Percentiles rank a stretch among this genome's conserved stretches.
Evolutionary conservation across 78 protist genomes (phyloP).

Genomic region (Cavenderia fasciculata): DNA sequence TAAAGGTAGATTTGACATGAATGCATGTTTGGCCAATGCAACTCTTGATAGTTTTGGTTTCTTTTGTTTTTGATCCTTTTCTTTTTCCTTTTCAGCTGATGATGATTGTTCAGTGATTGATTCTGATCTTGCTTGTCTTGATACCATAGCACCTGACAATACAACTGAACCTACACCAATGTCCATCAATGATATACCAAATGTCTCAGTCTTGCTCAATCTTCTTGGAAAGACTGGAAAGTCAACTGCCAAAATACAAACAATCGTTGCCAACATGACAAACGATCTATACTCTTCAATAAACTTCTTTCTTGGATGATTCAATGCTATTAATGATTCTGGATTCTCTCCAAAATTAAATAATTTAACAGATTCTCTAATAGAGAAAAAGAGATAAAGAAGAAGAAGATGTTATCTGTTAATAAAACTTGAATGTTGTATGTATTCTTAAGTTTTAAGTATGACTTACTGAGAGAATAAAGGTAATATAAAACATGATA

Average conservation of each 20-base stretch:
- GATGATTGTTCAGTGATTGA: neutral
- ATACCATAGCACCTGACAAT: conserved; percentile 74
- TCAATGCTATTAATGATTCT: conserved; percentile 24
- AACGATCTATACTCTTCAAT: conserved; percentile 71
- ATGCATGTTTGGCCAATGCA: conserved; percentile 25
- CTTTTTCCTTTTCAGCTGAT: neutral
- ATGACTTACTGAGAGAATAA: conserved; percentile 52
- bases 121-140: conserved; percentile 56
- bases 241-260: conserved; percentile 90
- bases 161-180: conserved; percentile 86
- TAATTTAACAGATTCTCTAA: neutral
- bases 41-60: neutral
- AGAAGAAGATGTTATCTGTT: neutral
- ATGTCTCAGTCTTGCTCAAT: conserved; percentile 90
- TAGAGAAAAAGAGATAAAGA: neutral
- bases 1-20: conserved; percentile 68
- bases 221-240: conserved; percentile 88
- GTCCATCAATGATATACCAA: conserved; percentile 92
- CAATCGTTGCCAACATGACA: conserved; percentile 71
- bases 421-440: neutral
- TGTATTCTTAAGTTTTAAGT: neutral
- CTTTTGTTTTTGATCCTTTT: neutral
- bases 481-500: conserved; percentile 46
- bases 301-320: conserved; percentile 64
- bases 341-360: conserved; percentile 18